phyloP scores from a whole-genome alignment of 176 grass and related monocot genomes.

The Bothriochloa decipiens region DNA sequence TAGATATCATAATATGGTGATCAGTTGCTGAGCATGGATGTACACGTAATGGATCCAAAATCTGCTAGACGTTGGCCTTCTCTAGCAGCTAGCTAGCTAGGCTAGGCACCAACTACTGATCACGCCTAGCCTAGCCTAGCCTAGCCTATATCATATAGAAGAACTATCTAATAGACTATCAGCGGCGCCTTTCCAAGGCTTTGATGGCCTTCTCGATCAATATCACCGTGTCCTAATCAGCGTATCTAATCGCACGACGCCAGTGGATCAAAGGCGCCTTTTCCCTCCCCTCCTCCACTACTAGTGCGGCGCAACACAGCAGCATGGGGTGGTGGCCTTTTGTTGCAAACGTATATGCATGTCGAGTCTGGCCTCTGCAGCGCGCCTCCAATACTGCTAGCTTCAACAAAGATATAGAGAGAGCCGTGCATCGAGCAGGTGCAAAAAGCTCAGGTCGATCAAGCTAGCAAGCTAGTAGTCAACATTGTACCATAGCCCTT shows the following conservation, averaged over 20 bases:
- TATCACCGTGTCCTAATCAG: slow-evolving; percentile 51
- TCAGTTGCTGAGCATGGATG: neutral
- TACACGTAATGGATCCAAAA: slow-evolving; percentile 16
- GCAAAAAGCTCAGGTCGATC: neutral
- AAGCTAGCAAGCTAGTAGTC: neutral
- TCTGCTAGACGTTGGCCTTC: slow-evolving; percentile 20
- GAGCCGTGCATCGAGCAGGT: slow-evolving; percentile 3
- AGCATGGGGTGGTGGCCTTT: too few species aligned
- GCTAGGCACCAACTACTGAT: slow-evolving; percentile 2
- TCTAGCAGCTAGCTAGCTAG: neutral
- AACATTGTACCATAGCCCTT: slow-evolving; percentile 35
- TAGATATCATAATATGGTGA: neutral
- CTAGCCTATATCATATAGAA: neutral
- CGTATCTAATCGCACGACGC: slow-evolving; percentile 55
- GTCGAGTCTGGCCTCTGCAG: too few species aligned
- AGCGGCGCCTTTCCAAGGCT: neutral
- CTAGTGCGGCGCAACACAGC: too few species aligned
- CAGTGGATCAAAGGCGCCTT: slow-evolving; percentile 44
- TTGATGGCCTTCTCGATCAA: slow-evolving; percentile 30
- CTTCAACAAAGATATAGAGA: neutral
- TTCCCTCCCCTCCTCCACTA: neutral
- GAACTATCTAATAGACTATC: neutral
- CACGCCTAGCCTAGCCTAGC: neutral
- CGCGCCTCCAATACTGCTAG: neutral
- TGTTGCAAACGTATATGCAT: too few species aligned